These are phyloP conservation scores for Solanum tarijense DNA, from an alignment of 257 asterid genomes.

Conservation along the genomic window DNA sequence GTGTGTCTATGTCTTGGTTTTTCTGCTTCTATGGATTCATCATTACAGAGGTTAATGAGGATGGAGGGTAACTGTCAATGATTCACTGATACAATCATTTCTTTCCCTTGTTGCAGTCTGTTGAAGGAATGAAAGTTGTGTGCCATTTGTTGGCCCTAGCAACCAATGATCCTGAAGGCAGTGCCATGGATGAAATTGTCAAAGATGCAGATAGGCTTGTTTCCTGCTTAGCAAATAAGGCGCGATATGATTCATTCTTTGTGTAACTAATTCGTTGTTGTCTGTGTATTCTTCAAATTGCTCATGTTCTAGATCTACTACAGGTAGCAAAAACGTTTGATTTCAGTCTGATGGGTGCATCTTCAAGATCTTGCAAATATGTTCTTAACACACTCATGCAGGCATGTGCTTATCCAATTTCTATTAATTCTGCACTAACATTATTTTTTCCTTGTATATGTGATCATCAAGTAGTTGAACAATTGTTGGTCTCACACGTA, in stretches of 20 bases:
- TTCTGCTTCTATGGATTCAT: background rate
- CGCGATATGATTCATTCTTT: conserved; percentile 2
- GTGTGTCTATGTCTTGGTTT: background rate
- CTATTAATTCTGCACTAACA: background rate
- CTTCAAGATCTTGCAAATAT: conserved; percentile 98
- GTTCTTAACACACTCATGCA: conserved; percentile 98
- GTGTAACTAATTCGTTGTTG: background rate
- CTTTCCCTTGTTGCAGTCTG: conserved; percentile 58
- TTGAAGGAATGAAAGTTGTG: conserved; percentile 98
- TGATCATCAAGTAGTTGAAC: background rate
- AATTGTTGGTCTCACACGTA: background rate
- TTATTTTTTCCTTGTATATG: background rate
- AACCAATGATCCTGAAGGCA: conserved; percentile 82
- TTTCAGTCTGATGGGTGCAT: conserved; percentile 86
- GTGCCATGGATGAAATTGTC: conserved; percentile 58
- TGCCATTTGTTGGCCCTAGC: conserved; percentile 93
- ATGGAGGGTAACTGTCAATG: background rate
- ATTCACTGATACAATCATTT: background rate
- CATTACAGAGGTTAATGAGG: background rate
- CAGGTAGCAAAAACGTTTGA: conserved; percentile 97
- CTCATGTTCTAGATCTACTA: conserved; percentile 3
- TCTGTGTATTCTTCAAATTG: conserved; percentile 5
- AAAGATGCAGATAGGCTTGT: conserved; percentile 97
- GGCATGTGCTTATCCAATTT: conserved; percentile 22
- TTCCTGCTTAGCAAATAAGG: conserved; percentile 96